Conservation (phyloP, 768 basidiomycete species). For the Inosperma sp. region DNA sequence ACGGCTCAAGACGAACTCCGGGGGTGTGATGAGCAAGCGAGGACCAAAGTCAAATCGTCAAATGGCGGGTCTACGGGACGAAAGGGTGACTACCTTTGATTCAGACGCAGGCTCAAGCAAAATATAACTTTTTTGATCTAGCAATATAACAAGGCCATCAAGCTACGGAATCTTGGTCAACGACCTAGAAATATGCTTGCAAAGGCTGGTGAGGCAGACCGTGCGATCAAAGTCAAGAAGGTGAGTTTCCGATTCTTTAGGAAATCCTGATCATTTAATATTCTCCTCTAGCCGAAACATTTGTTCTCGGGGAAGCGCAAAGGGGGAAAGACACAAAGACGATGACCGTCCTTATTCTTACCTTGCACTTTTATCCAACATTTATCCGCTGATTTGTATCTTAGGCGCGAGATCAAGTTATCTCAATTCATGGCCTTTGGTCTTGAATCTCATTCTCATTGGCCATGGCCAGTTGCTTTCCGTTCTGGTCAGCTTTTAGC, state of each 20-base stretch:
- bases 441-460: too few relatives aligned
- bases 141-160: conserved; percentile 78
- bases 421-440: too few relatives aligned
- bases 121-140: conserved; percentile 25
- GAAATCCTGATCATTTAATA: conserved; percentile 3
- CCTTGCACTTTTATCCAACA: too few relatives aligned
- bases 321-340: conserved; percentile 75
- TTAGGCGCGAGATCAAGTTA: too few relatives aligned
- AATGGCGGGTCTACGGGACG: conserved; percentile 74
- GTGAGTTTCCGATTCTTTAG: conserved; percentile 36
- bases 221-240: conserved; percentile 78
- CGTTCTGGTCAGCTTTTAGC: too few relatives aligned
- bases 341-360: too few relatives aligned
- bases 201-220: conserved; percentile 87
- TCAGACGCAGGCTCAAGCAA: background rate
- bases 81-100: conserved; percentile 46
- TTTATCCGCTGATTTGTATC: too few relatives aligned
- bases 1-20: conserved; percentile 57
- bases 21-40: conserved; percentile 47
- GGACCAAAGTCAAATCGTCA: conserved; percentile 69
- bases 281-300: conserved; percentile 67
- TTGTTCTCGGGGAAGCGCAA: conserved; percentile 83
- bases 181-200: conserved; percentile 83
- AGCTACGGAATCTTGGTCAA: conserved; percentile 83
- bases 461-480: too few relatives aligned